Evolutionary conservation across 2,329 filamentous ascomycete genomes (phyloP).

Genomic region (Rhytidhysteron rufulum): DNA sequence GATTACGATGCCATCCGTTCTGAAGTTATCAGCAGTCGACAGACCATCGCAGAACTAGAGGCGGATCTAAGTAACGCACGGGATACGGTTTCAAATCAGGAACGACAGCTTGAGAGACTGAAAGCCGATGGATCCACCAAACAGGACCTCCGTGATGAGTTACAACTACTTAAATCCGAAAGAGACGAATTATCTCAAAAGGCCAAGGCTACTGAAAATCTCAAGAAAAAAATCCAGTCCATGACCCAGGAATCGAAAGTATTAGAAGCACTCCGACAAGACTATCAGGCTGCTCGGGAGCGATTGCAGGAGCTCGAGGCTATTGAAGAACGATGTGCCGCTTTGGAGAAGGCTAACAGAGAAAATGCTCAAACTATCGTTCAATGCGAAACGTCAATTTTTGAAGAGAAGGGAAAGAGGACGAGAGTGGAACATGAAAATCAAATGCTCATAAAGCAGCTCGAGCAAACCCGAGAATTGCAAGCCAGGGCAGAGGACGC

Average conservation of each 20-base stretch:
- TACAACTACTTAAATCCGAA: constrained; percentile 47
- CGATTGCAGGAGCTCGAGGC: constrained; percentile 43
- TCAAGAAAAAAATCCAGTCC: constrained; percentile 51
- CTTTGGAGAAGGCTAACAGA: constrained; percentile 48
- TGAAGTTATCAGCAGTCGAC: constrained; percentile 43
- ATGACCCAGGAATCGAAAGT: constrained; percentile 46
- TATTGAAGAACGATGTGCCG: constrained; percentile 41
- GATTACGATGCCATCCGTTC: constrained; percentile 41
- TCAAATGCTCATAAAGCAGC: constrained; percentile 43
- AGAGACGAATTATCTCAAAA: constrained; percentile 48
- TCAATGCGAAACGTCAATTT: constrained; percentile 50
- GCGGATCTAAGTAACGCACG: constrained; percentile 43
- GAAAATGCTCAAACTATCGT: constrained; percentile 48
- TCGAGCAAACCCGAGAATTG: constrained; percentile 45
- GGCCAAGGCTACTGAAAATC: constrained; percentile 49
- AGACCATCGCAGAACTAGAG: constrained; percentile 50
- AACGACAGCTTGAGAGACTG: constrained; percentile 42
- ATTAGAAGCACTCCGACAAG: constrained; percentile 40
- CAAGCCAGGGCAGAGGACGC: constrained; percentile 47
- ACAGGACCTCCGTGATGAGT: constrained; percentile 48
- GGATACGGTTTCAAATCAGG: constrained; percentile 43
- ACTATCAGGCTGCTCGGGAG: constrained; percentile 43
- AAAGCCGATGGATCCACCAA: constrained; percentile 41
- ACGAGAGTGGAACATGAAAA: constrained; percentile 48
- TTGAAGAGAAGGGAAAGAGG: constrained; percentile 46